Evolutionary conservation across 2,329 filamentous ascomycete species (phyloP).

Genomic region (Ascochyta clinopodiicola): DNA sequence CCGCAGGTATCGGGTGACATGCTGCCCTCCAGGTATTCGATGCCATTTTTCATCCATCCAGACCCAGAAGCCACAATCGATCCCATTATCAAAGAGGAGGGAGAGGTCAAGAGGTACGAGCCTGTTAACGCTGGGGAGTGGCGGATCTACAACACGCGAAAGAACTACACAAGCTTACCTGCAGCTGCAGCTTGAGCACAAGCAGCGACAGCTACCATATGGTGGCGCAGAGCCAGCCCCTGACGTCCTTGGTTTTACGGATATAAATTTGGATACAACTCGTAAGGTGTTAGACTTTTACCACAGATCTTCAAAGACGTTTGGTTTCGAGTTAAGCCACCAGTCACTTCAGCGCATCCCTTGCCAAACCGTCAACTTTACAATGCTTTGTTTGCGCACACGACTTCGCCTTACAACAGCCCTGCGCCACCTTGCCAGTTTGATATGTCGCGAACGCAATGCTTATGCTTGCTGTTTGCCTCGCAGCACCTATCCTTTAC

Average conservation of each 20-base stretch:
- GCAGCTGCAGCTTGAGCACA: slow-evolving; percentile 1
- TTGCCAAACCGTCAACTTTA: slow-evolving; percentile 5
- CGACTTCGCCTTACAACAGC: slow-evolving; percentile 12
- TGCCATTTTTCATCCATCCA: slow-evolving; percentile 49
- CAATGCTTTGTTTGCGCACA: slow-evolving; percentile 24
- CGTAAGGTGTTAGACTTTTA: neutral
- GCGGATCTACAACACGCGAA: slow-evolving; percentile 42
- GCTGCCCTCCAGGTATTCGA: slow-evolving; percentile 44
- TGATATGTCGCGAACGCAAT: neutral
- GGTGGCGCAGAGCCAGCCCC: neutral
- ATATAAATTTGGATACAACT: neutral
- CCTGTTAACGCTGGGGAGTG: slow-evolving; percentile 47
- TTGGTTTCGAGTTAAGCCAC: slow-evolving; percentile 13
- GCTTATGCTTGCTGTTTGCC: neutral
- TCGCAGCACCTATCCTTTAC: neutral
- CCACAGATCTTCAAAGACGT: neutral
- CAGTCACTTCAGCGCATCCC: slow-evolving; percentile 9
- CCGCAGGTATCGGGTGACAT: slow-evolving; percentile 35
- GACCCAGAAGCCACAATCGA: slow-evolving; percentile 46
- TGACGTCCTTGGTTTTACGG: neutral
- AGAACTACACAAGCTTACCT: slow-evolving; percentile 28
- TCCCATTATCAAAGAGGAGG: slow-evolving; percentile 41
- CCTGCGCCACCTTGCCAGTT: slow-evolving; percentile 2
- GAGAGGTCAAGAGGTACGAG: slow-evolving; percentile 47
- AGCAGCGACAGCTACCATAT: neutral